Evolutionary conservation across 441 rosid genomes (phyloP).

Genomic region (Gossypium gossypioides): DNA sequence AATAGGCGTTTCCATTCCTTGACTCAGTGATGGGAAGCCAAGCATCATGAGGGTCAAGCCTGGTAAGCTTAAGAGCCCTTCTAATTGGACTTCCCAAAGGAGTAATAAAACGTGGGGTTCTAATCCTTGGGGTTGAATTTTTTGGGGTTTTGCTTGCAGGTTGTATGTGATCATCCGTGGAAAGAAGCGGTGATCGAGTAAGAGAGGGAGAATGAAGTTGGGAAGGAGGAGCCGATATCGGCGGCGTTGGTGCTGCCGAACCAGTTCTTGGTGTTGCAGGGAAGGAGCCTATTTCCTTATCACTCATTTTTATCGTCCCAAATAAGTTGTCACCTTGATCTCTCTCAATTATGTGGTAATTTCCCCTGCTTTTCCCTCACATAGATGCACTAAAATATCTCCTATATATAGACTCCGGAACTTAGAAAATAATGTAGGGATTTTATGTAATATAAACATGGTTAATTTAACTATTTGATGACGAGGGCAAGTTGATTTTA

Average conservation of each 20-base stretch:
- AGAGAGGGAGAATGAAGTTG: constrained; percentile 60
- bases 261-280: constrained; percentile 27
- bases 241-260: constrained; percentile 25
- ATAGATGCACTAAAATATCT: not conserved
- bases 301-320: constrained; percentile 21
- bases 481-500: not conserved
- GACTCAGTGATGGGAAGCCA: constrained; percentile 75
- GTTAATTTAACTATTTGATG: not conserved
- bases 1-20: constrained; percentile 49
- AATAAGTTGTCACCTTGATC: not conserved
- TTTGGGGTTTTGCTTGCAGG: constrained; percentile 31
- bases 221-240: constrained; percentile 57
- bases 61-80: constrained; percentile 43
- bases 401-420: not conserved
- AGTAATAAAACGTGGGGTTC: constrained; percentile 45
- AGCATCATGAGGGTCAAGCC: constrained; percentile 56
- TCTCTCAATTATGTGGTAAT: not conserved
- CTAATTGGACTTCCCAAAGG: constrained; percentile 51
- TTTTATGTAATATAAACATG: not conserved
- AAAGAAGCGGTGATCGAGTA: constrained; percentile 47
- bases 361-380: not conserved
- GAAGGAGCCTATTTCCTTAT: constrained; percentile 25
- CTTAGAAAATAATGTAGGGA: not conserved
- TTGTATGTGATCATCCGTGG: constrained; percentile 26
- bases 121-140: constrained; percentile 23